Base-by-base conservation (phyloP, 202 grass and related monocot species). In the Cymbopogon flexuosus region DNA sequence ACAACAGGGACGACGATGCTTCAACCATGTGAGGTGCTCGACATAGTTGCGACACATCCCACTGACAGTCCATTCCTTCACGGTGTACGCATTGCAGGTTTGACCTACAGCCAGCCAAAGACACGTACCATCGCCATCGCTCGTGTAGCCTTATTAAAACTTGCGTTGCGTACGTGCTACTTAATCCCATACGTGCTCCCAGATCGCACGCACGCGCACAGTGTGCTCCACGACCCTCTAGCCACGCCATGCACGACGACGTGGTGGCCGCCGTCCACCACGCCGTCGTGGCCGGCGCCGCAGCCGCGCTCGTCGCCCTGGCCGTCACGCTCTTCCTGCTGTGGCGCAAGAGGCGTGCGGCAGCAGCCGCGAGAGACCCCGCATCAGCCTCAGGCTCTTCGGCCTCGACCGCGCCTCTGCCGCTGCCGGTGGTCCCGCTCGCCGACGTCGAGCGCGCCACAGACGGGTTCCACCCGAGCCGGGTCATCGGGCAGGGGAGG, bases 361-460 rank as follows among this genome's bases (percentile, higher is more conserved):
- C 9, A 23, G 52, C 9, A n/a, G 52, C 83, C 65, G 5, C 60
- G 39, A 39, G 31, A 11, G 57, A 3, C 33, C 12, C 42, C 59
- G 16, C 10, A 3, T 43, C 43, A 2, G 24, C 42, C 0, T 36
- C 60, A 5, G 59, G 68, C 63, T 70, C 78, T 3, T 45, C 70
- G 10, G 23, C 72, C 0, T 42, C 52, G 23, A 46, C 79, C 3
- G 36, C 36, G 36, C 33, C 63, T n/a, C n/a, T n/a, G 15, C 34
- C 49, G 8, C 81, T 76, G 6, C 76, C 57, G 23, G 40, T 79
- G 11, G 10, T 86, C 52, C 93, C 85, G 10, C 89, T 97, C 3
- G 81, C 84, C 7, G 91, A 89, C 37, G 68, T 97, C 0, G 91
- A 93, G 82, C 64, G 72, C 39, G 87, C 90, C 57, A 97, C 93